These are phyloP conservation scores for Rhynchospora pubera DNA, from an alignment of 176 grass and related monocot genomes.

Conservation along the genomic window DNA sequence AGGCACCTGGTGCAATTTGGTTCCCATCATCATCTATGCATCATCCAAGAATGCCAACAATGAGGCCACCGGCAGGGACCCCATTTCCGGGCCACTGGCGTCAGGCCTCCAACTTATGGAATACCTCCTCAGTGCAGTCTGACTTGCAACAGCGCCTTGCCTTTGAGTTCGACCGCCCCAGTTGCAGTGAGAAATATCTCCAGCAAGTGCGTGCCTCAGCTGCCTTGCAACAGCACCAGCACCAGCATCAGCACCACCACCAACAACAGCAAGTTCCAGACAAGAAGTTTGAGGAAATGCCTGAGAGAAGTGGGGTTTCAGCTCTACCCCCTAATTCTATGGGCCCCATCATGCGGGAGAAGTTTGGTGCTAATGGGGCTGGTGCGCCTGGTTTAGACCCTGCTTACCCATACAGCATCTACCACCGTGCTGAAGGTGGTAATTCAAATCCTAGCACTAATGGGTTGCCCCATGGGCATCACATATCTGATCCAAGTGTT, in stretches of 20 bases:
- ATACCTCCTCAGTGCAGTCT: slow-evolving; percentile 46
- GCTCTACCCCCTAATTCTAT: slow-evolving; percentile 36
- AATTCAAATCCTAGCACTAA: slow-evolving; percentile 37
- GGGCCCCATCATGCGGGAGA: slow-evolving; percentile 62
- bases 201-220: slow-evolving; percentile 59
- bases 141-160: slow-evolving; percentile 92
- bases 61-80: slow-evolving; percentile 48
- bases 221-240: slow-evolving; percentile 41
- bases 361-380: slow-evolving; percentile 48
- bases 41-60: slow-evolving; percentile 2
- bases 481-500: slow-evolving; percentile 28
- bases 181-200: slow-evolving; percentile 62
- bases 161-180: slow-evolving; percentile 96
- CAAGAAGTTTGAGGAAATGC: slow-evolving; percentile 88
- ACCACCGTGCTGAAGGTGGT: slow-evolving; percentile 57
- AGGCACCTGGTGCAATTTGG: slow-evolving; percentile 54
- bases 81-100: slow-evolving; percentile 88
- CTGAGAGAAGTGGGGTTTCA: slow-evolving; percentile 35
- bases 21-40: slow-evolving; percentile 28
- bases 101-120: slow-evolving; percentile 66
- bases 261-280: slow-evolving; percentile 23
- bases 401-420: slow-evolving; percentile 45
- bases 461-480: slow-evolving; percentile 37
- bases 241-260: slow-evolving; percentile 6
- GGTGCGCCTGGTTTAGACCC: slow-evolving; percentile 50